Evolutionary conservation across 2,329 filamentous ascomycete genomes (phyloP).

Genomic region (Pestalotiopsis sp.): DNA sequence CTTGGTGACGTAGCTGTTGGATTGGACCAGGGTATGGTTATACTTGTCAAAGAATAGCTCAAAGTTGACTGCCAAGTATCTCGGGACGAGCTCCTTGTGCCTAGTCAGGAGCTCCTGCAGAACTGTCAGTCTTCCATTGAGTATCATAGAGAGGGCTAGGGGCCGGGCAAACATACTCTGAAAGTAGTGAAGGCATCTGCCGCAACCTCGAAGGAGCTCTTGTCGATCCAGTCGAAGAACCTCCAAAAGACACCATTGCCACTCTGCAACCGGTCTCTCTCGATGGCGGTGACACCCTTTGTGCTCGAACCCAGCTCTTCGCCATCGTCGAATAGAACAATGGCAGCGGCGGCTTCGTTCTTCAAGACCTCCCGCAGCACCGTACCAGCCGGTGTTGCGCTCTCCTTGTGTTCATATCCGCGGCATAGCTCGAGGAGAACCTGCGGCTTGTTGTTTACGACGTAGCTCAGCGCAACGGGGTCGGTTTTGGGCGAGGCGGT

Average conservation of each 20-base stretch:
- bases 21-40: constrained; percentile 85
- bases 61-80: constrained; percentile 88
- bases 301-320: constrained; percentile 69
- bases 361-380: constrained; percentile 88
- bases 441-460: constrained; percentile 83
- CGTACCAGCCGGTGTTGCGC: constrained; percentile 87
- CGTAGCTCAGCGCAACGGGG: constrained; percentile 84
- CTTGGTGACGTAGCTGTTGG: constrained; percentile 96
- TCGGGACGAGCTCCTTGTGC: constrained; percentile 88
- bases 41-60: constrained; percentile 91
- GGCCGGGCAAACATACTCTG: constrained; percentile 61
- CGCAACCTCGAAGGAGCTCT: constrained; percentile 93
- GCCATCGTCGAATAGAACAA: constrained; percentile 92
- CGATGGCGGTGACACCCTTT: constrained; percentile 78
- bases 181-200: constrained; percentile 98
- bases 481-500: constrained; percentile 70
- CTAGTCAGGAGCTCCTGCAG: constrained; percentile 85
- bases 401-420: constrained; percentile 88
- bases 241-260: constrained; percentile 92
- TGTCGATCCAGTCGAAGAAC: constrained; percentile 97
- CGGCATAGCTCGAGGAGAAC: constrained; percentile 86
- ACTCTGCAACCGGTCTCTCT: constrained; percentile 73
- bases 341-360: constrained; percentile 85
- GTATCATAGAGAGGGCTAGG: too few relatives aligned
- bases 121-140: background rate